These are phyloP conservation scores for Globisporangium uncinulatum DNA, from an alignment of 352 stramenopile species.

Conservation along the genomic window DNA sequence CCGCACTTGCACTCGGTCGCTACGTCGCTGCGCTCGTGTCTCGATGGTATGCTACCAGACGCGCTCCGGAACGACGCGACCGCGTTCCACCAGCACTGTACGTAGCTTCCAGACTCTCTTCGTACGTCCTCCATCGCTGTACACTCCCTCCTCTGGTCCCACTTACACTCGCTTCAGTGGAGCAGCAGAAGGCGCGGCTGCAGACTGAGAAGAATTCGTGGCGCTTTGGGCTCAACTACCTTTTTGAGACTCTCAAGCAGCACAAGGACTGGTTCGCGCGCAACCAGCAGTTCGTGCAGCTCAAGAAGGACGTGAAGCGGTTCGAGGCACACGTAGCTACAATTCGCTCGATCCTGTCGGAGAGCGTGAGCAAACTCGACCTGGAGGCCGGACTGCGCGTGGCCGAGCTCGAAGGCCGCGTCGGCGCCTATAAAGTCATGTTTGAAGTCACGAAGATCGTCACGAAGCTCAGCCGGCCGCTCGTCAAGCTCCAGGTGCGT, in stretches of 20 bases:
- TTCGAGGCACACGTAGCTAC: slow-evolving; percentile 72
- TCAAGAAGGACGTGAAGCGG: slow-evolving; percentile 77
- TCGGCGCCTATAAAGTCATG: slow-evolving; percentile 86
- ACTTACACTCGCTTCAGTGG: slow-evolving; percentile 27
- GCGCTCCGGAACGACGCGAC: slow-evolving; percentile 72
- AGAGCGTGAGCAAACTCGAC: slow-evolving; percentile 81
- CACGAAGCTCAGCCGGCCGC: slow-evolving; percentile 73
- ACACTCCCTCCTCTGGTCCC: background rate
- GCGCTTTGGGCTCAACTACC: slow-evolving; percentile 85
- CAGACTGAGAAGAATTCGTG: slow-evolving; percentile 84
- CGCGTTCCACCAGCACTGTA: slow-evolving; percentile 73
- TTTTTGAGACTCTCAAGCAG: slow-evolving; percentile 87
- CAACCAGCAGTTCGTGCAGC: slow-evolving; percentile 87
- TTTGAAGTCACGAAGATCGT: slow-evolving; percentile 88
- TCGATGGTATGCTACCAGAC: slow-evolving; percentile 84
- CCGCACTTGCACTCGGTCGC: slow-evolving; percentile 78
- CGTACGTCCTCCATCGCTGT: too few relatives aligned
- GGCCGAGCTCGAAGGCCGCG: slow-evolving; percentile 76
- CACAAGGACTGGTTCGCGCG: slow-evolving; percentile 87
- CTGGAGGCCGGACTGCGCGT: slow-evolving; percentile 77
- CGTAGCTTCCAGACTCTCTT: slow-evolving; percentile 5
- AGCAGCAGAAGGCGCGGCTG: slow-evolving; percentile 66
- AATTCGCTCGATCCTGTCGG: slow-evolving; percentile 63
- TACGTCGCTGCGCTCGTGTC: slow-evolving; percentile 72
- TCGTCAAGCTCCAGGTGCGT: slow-evolving; percentile 65